Evolutionary conservation across 176 grass and related monocot species (phyloP), one percentile per base, ranked within the genome.

Genomic region (Oryza glaberrima): DNA sequence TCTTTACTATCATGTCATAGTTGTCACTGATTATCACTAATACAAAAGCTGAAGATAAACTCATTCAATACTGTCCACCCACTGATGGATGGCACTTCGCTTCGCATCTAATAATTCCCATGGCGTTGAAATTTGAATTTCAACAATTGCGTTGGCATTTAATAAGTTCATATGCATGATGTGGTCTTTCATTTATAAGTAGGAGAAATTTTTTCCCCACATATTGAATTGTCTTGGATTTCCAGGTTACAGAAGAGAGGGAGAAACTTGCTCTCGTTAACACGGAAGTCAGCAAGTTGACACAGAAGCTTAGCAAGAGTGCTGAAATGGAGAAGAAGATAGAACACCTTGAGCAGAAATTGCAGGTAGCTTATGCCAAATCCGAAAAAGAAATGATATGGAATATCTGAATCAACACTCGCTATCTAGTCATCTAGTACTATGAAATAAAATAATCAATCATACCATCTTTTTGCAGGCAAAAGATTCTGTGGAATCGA

Each of bases 271-370:
- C 89, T 45, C 44, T 89, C 35, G 72, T 94, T 38, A 89, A 78
- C 43, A 66, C 82, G 34, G 85, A 92, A 79, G 78, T 98, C 13
- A 86, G 64, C 52, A 89, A 94, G 77, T 70, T 95, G 67, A 93
- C 73, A 69, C 80, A 90, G 56, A 88, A 95, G 56, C 69, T 90
- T 48, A 93, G 77, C 69, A 73, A 83, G 77, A 85, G 85, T 46
- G 72, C 69, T 83, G 86, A 95, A 90, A 81, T 94, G 87, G 89
- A 95, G 67, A 95, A 85, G 82, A 93, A 95, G 86, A 86, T 94
- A 75, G 63, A 88, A 26, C 89, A 95, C 56, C 91, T 98, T 84
- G 93, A 95, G 83, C 80, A 98, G 77, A 91, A 93, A 70, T 70
- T 98, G 76, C 73, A 90, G 65, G 54, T 92, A 61, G 78, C 88